phyloP scores from a whole-genome alignment of 2,329 filamentous ascomycete species.

The Clonostachys solani region DNA sequence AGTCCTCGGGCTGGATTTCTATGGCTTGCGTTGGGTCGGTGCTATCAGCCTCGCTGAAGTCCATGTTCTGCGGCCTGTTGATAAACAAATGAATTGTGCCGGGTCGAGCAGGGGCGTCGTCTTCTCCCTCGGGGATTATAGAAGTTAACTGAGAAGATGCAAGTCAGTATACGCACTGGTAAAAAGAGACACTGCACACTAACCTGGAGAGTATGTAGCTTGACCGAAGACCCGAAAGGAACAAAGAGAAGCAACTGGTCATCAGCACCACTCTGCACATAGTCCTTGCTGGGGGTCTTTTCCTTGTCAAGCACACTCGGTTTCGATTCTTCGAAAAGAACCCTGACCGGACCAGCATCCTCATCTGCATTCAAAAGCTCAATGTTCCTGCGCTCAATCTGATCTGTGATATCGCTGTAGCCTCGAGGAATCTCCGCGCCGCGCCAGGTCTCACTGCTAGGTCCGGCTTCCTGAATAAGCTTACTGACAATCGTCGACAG shows the following conservation, averaged over 20 bases:
- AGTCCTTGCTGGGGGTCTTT: conserved; percentile 56
- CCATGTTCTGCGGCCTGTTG: conserved; percentile 85
- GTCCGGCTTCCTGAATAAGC: conserved; percentile 55
- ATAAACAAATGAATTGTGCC: conserved; percentile 80
- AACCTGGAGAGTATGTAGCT: conserved; percentile 79
- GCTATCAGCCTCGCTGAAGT: conserved; percentile 92
- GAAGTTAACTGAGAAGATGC: conserved; percentile 68
- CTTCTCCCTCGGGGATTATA: conserved; percentile 63
- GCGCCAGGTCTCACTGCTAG: conserved; percentile 56
- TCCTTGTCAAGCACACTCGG: conserved; percentile 59
- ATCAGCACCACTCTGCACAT: conserved; percentile 94
- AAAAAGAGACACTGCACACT: background rate
- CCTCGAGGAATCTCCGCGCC: conserved; percentile 73
- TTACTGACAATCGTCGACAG: conserved; percentile 69
- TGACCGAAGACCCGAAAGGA: conserved; percentile 82
- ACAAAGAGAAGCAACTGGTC: conserved; percentile 93
- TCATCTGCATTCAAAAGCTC: conserved; percentile 87
- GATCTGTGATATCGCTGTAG: conserved; percentile 78
- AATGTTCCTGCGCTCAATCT: conserved; percentile 73
- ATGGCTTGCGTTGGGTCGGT: conserved; percentile 76
- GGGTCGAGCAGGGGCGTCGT: conserved; percentile 76
- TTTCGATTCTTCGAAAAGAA: conserved; percentile 66
- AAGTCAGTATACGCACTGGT: conserved; percentile 13
- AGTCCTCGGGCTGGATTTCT: conserved; percentile 70
- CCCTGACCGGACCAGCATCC: conserved; percentile 67